These are phyloP conservation scores for Strobilomyces dryophilus DNA, from an alignment of 768 basidiomycete species.

Conservation along the genomic window DNA sequence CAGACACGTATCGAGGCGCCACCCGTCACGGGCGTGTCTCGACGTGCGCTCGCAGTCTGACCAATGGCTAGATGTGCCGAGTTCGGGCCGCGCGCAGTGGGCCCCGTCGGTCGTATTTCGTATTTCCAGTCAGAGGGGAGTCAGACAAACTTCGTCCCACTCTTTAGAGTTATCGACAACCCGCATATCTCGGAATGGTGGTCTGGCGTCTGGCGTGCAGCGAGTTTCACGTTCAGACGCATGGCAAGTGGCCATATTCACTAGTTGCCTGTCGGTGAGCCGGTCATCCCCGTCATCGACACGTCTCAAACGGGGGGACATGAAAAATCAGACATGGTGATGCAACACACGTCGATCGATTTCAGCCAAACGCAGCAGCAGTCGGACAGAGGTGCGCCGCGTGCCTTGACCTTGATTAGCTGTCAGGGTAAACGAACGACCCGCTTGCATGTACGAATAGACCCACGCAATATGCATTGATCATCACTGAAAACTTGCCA, in stretches of 20 bases:
- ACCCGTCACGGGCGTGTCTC: constrained; percentile 10
- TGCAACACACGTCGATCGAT: constrained; percentile 5
- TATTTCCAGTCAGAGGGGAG: too few species aligned
- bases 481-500: background rate
- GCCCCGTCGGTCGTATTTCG: too few species aligned
- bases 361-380: background rate
- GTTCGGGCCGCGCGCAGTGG: background rate
- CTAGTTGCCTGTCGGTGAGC: background rate
- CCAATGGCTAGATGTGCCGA: background rate
- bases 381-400: background rate
- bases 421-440: background rate
- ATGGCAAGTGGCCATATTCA: background rate
- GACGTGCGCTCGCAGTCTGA: background rate
- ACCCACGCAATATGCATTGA: background rate
- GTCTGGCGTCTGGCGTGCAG: background rate
- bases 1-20: background rate
- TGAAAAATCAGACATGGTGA: constrained; percentile 3
- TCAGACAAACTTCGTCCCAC: background rate
- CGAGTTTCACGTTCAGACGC: constrained; percentile 15
- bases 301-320: constrained; percentile 3
- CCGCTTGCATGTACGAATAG: background rate
- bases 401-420: background rate
- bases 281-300: background rate
- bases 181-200: background rate
- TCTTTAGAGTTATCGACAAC: background rate